Conservation (phyloP, 495 filamentous ascomycete species). For the Aspergillus biplanus region DNA sequence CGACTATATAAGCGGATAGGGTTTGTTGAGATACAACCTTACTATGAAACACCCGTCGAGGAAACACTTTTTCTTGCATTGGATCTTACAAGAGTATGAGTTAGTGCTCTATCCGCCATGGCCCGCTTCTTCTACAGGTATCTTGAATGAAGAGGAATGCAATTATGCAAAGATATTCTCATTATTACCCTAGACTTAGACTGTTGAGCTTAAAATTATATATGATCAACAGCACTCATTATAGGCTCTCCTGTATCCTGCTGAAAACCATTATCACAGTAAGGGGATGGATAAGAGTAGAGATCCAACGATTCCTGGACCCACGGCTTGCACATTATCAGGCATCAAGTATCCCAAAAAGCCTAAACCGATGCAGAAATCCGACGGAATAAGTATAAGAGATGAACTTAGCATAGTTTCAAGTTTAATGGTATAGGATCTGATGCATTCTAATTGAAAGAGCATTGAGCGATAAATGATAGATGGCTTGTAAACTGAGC, state of each 20-base stretch:
- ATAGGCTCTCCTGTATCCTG: conserved; percentile 29
- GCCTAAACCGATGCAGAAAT: no score
- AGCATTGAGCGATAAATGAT: no score
- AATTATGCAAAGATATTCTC: conserved; percentile 5
- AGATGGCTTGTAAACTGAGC: no score
- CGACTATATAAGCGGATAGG: conserved; percentile 53
- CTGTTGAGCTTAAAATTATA: conserved; percentile 42
- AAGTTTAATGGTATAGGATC: no score
- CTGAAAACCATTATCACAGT: conserved; percentile 39
- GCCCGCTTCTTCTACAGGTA: no score
- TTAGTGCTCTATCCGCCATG: no score
- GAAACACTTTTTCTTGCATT: conserved; percentile 48
- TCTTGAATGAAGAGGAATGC: background rate
- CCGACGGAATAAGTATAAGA: no score
- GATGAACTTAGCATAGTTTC: no score
- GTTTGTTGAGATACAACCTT: conserved; percentile 56
- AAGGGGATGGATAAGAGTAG: background rate
- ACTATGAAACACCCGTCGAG: conserved; percentile 60
- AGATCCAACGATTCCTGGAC: no score
- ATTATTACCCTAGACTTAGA: conserved; percentile 29
- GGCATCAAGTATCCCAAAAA: no score
- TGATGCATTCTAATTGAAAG: no score
- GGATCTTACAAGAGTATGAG: conserved; percentile 24
- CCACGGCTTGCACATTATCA: background rate
- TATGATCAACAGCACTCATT: conserved; percentile 30